A percentile compares a stretch with the other conserved stretches of the same genome.
Evolutionary conservation across 768 basidiomycete species (phyloP).

Genomic region (Suillus tomentosus): DNA sequence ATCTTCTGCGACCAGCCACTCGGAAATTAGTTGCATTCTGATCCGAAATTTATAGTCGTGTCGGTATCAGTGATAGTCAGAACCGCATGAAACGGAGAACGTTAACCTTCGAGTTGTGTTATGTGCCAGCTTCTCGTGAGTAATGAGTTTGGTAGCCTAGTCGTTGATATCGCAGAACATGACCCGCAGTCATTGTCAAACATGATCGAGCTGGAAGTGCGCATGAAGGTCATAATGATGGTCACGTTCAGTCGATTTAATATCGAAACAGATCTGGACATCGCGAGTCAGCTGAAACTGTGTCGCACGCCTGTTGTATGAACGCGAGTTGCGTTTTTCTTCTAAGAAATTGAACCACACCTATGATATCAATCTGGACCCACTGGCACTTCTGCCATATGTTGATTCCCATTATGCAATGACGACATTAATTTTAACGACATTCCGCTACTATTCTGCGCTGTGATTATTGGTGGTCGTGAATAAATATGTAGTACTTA

Average conservation of each 20-base stretch:
- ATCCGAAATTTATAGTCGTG: background rate
- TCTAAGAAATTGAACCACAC: background rate
- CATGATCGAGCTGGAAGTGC: background rate
- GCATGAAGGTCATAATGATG: conserved; percentile 31
- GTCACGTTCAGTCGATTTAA: conserved; percentile 34
- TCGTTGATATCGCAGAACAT: background rate
- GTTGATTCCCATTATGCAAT: background rate
- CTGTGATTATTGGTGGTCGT: background rate
- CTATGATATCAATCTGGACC: background rate
- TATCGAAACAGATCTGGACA: conserved; percentile 41
- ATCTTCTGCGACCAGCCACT: background rate
- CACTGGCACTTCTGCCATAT: background rate
- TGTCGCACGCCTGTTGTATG: too few relatives aligned
- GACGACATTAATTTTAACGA: background rate
- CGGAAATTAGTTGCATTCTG: background rate
- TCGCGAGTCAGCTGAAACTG: conserved; percentile 24
- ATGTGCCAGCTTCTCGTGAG: background rate
- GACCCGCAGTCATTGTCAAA: background rate
- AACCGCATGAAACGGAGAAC: too few relatives aligned
- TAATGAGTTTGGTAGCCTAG: background rate
- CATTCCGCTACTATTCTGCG: background rate
- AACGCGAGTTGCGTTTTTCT: conserved; percentile 16
- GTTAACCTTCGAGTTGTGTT: too few relatives aligned
- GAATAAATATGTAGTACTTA: background rate
- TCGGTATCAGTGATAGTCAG: background rate